Evolutionary conservation across 2,329 filamentous ascomycete species (phyloP), one percentile per base, ranked within the genome.

Genomic region (Trichoderma atrobrunneum): DNA sequence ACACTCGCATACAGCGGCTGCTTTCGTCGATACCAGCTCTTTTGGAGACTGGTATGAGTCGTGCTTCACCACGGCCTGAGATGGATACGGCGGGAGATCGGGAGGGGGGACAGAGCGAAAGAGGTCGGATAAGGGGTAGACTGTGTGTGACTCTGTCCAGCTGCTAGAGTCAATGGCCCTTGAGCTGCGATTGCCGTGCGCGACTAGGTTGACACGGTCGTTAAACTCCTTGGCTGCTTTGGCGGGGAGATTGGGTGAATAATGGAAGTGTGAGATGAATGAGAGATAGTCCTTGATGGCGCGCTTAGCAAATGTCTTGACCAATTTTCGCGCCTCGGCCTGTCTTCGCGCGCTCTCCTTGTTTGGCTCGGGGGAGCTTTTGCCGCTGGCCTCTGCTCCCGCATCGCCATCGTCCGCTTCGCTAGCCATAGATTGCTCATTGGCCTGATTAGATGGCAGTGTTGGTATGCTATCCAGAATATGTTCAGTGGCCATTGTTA

Each of bases 191-290:
- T 79, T 78, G 56, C 83, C 85, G 75, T 87, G 83, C 61, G 86
- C 86, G 28, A 87, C 85, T 72, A 87, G 83, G 76, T 89, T 89
- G 10, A 92, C 85, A 72, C 88, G 88, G 57, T 87, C 82, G 32
- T 83, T 83, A 75, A 87, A 88, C 26, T 88, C 86, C 73, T 89
- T 87, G 21, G 86, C 87, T 30, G 89, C 82, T 59, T 89, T 86
- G 59, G 87, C 81, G 8, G 91, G 87, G 56, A 93, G 80, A 63
- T 92, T 88, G 0, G 93, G 92, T 0, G 93, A 92, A 81, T 96
- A 96, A 77, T 96, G 92, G 74, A 96, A 90, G 72, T 90, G 85
- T 1, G 89, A 89, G 51, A 97, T 83, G 78, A 93, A 96, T 26
- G 87, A 84, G 76, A 90, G 84, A 78, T 92, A 94, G 81, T 96